Conservation (phyloP, 148 eudicot genomes). For the Rhododendron simsii region DNA sequence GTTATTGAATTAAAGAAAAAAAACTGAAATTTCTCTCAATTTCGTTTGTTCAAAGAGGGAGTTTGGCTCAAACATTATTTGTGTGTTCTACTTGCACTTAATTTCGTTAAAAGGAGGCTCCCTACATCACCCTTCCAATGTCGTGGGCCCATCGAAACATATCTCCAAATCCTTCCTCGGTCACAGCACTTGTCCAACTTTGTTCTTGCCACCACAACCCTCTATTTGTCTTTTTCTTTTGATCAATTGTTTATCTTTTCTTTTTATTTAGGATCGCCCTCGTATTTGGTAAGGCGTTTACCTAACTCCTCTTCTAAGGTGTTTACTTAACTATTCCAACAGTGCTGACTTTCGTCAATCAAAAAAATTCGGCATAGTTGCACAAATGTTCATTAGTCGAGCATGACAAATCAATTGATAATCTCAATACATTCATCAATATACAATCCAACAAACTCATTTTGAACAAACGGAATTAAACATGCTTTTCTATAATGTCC, state of each 20-base stretch:
- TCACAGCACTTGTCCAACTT: too few relatives aligned
- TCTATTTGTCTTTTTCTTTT: background rate
- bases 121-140: background rate
- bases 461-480: background rate
- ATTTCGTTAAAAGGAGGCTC: too few relatives aligned
- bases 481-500: background rate
- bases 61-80: too few relatives aligned
- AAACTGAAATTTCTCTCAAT: too few relatives aligned
- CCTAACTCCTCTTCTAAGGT: too few relatives aligned
- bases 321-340: too few relatives aligned
- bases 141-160: too few relatives aligned
- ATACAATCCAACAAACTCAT: background rate
- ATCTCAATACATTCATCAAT: background rate
- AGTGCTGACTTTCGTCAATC: background rate
- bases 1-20: too few relatives aligned
- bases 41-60: too few relatives aligned
- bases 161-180: too few relatives aligned
- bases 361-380: background rate
- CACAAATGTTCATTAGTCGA: background rate
- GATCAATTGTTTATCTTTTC: background rate
- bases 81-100: too few relatives aligned
- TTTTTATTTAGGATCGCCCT: background rate
- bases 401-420: background rate
- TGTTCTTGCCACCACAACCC: background rate
- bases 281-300: background rate